Evolutionary conservation across 805 yeast genomes (phyloP), one percentile per base, ranked within the genome.

Genomic region (Candida adriatica): DNA sequence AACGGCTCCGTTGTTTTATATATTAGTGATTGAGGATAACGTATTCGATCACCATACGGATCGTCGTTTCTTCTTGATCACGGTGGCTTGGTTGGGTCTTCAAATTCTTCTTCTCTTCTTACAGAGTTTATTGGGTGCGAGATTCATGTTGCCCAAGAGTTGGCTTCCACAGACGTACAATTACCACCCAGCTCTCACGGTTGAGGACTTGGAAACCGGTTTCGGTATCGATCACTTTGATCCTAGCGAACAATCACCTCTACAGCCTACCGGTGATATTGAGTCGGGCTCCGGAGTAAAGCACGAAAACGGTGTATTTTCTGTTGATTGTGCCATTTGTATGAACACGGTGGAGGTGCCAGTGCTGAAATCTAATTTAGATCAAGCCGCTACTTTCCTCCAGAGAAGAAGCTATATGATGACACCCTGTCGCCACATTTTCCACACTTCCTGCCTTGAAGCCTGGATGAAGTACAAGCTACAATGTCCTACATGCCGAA

Each of bases 401-500:
- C 40, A 39, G 20, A 44, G 55, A 36, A 62, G 73, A 42, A 57
- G 62, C 9, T 80, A 78, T 48, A 80, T 83, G 92, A 73, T 86
- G 4, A 85, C 97, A 0, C 96, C 96, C 2, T 88, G 97, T 56
- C 67, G 76, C 25, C 97, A 88, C 54, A 75, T 86, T 8, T 90
- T 87, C 70, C 96, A 88, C 51, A 70, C 85, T 2, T 77, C 72
- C n/a, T 88, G 97, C 59, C 61, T 90, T 41, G 94, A 84, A 51
- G 75, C 71, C 40, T 90, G 96, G 96, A 86, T 90, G 96, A 73
- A 78, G 53, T 82, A 85, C 53, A 84, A 87, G 48, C 58, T 90
- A 30, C 95, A 87, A 49, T 90, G 97, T 58, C 97, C 97, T 1
- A 88, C 87, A 6, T 90, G 97, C 58, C 70, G 96, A 48, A 73